These are phyloP conservation scores for Planoprotostelium fungivorum DNA, from an alignment of 78 protist genomes.

Conservation along the genomic window DNA sequence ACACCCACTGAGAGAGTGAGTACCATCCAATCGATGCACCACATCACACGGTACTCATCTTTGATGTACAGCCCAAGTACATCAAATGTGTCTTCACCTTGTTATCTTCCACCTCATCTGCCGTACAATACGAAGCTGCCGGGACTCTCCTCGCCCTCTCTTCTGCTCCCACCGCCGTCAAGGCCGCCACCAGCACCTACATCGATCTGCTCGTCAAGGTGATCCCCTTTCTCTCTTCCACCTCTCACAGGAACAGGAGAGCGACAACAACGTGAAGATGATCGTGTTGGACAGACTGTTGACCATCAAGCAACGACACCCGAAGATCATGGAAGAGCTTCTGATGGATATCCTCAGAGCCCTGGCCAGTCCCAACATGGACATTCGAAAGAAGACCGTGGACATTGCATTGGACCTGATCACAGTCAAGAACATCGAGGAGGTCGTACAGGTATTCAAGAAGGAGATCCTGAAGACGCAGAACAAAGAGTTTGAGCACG, in stretches of 20 bases:
- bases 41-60: not conserved
- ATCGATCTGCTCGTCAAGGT: slow-evolving; percentile 67
- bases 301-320: slow-evolving; percentile 66
- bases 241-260: slow-evolving; percentile 12
- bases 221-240: not conserved
- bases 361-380: slow-evolving; percentile 78
- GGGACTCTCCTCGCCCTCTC: slow-evolving; percentile 70
- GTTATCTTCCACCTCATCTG: slow-evolving; percentile 69
- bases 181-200: slow-evolving; percentile 81
- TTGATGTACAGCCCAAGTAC: slow-evolving; percentile 48
- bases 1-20: slow-evolving; percentile 58
- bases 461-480: slow-evolving; percentile 81
- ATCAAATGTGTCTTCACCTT: slow-evolving; percentile 74
- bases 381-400: slow-evolving; percentile 80
- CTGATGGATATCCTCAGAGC: slow-evolving; percentile 93
- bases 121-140: slow-evolving; percentile 73
- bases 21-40: not conserved
- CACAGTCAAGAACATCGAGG: slow-evolving; percentile 74
- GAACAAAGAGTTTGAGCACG: slow-evolving; percentile 51
- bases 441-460: slow-evolving; percentile 75
- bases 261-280: slow-evolving; percentile 92
- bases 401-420: slow-evolving; percentile 76
- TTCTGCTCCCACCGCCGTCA: slow-evolving; percentile 82
- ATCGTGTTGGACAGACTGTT: slow-evolving; percentile 80
- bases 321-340: slow-evolving; percentile 70